Evolutionary conservation across 169 alveolate genomes (phyloP), one percentile per base, ranked within the genome.

Genomic region (Eimeria mitis): DNA sequence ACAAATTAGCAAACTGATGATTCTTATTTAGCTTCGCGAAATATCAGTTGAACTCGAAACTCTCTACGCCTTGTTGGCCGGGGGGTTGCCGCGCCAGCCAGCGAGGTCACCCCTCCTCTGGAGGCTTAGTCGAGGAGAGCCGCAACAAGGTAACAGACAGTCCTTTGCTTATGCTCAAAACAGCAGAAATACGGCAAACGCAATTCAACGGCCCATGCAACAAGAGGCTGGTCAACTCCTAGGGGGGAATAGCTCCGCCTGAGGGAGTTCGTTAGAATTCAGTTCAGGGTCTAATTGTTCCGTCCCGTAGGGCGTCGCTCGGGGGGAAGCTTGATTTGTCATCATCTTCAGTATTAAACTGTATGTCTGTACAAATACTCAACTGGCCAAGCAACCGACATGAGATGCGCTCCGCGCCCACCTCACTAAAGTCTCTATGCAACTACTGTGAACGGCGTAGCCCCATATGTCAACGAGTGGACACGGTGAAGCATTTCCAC

Each of bases 31-130:
- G 11, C n/a, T 11, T 16, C 37, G 13, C 25, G 49, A 31, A 31
- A 44, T 68, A 23, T 8, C 49, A 3, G 34, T 14, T 34, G 25
- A 34, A 68, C 25, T 68, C 34, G 16, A 3, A 63, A 28, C 73
- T 3, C 4, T 2, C 4, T 63, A 4, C 47, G 11, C 49, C 11
- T n/a, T 1, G 28, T 68, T 23, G 25, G 49, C 34, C 9, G 1
- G 37, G 28, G 49, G 21, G 47, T n/a, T n/a, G n/a, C 75, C 7
- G 13, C 42, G 14, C 11, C 75, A 23, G 40, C 75, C 16, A 31
- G 78, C 78, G 78, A 68, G 47, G 78, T 68, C 78, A 68, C 78
- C 49, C 49, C 47, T 68, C 78, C 28, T 34, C 9, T 68, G 49
- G 68, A 13, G 47, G 0, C 44, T n/a, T n/a, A n/a, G n/a, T n/a